Percentiles rank a stretch among this genome's conserved stretches.
Conservation (phyloP, 345 rosid species). For the Lepidium aucheri region DNA sequence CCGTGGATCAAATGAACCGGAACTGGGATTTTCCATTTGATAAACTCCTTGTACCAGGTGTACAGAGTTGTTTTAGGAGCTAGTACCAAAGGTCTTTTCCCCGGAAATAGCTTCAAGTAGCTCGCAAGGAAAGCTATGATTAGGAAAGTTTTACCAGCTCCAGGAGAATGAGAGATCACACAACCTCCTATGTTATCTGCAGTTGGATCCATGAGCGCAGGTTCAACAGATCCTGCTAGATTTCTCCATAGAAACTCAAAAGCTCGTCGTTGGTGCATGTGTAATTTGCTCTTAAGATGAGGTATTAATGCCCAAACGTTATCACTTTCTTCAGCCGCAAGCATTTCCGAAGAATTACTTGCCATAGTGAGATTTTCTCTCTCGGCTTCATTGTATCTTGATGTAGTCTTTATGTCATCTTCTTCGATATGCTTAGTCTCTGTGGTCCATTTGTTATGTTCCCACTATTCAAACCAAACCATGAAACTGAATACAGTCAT, state of each 20-base stretch:
- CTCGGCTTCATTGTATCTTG: slow-evolving; percentile 25
- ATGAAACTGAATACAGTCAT: slow-evolving; percentile 1
- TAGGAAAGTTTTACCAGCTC: slow-evolving; percentile 91
- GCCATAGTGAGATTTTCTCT: slow-evolving; percentile 23
- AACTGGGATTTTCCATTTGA: slow-evolving; percentile 84
- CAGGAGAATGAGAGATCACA: slow-evolving; percentile 90
- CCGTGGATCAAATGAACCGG: slow-evolving; percentile 92
- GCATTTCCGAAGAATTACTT: slow-evolving; percentile 20
- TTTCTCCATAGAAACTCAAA: slow-evolving; percentile 91
- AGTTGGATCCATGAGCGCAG: slow-evolving; percentile 44
- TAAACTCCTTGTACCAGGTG: slow-evolving; percentile 96
- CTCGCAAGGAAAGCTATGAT: slow-evolving; percentile 87
- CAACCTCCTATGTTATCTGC: slow-evolving; percentile 70
- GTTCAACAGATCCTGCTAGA: slow-evolving; percentile 64
- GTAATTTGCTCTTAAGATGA: slow-evolving; percentile 55
- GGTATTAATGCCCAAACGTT: slow-evolving; percentile 89
- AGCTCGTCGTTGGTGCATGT: slow-evolving; percentile 73
- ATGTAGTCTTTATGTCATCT: slow-evolving; percentile 31
- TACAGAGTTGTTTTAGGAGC: slow-evolving; percentile 95
- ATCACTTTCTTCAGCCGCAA: slow-evolving; percentile 39
- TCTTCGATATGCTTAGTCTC: slow-evolving; percentile 30
- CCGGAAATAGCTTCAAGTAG: slow-evolving; percentile 86
- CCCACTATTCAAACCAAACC: slow-evolving; percentile 28
- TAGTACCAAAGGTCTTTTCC: slow-evolving; percentile 75
- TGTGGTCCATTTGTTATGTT: slow-evolving; percentile 31